Evolutionary conservation across 306 rosid genomes (phyloP).

Genomic region (Fagus crenata): DNA sequence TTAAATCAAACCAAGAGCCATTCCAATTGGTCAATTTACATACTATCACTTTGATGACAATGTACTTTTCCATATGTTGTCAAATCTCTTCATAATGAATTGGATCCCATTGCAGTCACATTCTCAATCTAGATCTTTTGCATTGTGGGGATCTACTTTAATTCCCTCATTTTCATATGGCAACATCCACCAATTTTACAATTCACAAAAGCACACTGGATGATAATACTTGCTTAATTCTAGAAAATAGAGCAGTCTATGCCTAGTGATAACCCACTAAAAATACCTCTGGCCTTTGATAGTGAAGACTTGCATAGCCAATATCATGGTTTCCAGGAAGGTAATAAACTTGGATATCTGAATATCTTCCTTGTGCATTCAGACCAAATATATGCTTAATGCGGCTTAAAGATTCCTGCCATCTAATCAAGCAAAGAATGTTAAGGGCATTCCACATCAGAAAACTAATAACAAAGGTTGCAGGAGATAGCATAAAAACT

Average conservation of each 20-base stretch:
- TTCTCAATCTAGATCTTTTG: neutral
- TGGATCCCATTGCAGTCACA: neutral
- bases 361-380: constrained; percentile 46
- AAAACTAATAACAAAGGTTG: constrained; percentile 14
- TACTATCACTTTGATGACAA: neutral
- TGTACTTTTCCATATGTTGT: neutral
- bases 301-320: constrained; percentile 61
- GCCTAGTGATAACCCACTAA: constrained; percentile 12
- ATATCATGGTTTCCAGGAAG: constrained; percentile 85
- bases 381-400: constrained; percentile 64
- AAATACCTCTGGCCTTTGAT: constrained; percentile 57
- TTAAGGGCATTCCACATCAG: constrained; percentile 28
- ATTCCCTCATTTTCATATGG: constrained; percentile 14
- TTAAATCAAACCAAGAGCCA: neutral
- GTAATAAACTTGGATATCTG: constrained; percentile 47
- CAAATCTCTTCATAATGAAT: neutral
- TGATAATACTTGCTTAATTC: neutral
- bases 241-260: constrained; percentile 22
- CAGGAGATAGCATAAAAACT: constrained; percentile 19
- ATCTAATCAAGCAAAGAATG: constrained; percentile 49
- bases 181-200: neutral
- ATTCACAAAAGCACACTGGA: constrained; percentile 8
- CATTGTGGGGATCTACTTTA: neutral
- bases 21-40: neutral
- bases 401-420: constrained; percentile 73